These are phyloP conservation scores for Arabidopsis suecica DNA, from an alignment of 345 rosid species.

Conservation along the genomic window DNA sequence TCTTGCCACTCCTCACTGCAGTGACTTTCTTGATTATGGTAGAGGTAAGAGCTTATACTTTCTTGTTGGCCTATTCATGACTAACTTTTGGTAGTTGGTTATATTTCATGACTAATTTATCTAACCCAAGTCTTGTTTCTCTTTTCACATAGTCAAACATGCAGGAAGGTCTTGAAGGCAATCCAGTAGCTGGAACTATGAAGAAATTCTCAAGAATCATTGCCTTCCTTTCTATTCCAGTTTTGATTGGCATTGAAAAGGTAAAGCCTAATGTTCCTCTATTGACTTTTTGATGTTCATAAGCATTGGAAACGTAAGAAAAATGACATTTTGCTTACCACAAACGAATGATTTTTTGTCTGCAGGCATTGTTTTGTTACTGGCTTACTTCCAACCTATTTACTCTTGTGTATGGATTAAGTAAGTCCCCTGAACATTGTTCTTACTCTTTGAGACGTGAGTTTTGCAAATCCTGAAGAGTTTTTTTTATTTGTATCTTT, in stretches of 20 bases:
- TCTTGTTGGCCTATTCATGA: background rate
- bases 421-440: conserved; percentile 40
- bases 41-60: conserved; percentile 54
- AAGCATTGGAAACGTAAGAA: conserved; percentile 7
- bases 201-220: conserved; percentile 62
- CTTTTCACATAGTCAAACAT: conserved; percentile 49
- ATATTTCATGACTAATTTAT: background rate
- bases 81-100: background rate
- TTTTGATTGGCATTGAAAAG: conserved; percentile 58
- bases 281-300: background rate
- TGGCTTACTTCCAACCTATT: conserved; percentile 62
- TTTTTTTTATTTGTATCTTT: conserved; percentile 23
- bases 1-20: conserved; percentile 65
- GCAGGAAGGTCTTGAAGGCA: conserved; percentile 73
- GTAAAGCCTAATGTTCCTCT: conserved; percentile 29
- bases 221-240: conserved; percentile 58
- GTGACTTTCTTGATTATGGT: conserved; percentile 60
- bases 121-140: background rate
- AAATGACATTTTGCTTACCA: conserved; percentile 6
- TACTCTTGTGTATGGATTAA: conserved; percentile 52
- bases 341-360: background rate
- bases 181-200: conserved; percentile 62
- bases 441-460: conserved; percentile 3
- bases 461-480: conserved; percentile 7
- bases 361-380: conserved; percentile 58